Percentiles rank a stretch among this genome's conserved stretches.
These are phyloP conservation scores for Setomelanomma holmii DNA, from an alignment of 2,329 filamentous ascomycete species.

Conservation along the genomic window DNA sequence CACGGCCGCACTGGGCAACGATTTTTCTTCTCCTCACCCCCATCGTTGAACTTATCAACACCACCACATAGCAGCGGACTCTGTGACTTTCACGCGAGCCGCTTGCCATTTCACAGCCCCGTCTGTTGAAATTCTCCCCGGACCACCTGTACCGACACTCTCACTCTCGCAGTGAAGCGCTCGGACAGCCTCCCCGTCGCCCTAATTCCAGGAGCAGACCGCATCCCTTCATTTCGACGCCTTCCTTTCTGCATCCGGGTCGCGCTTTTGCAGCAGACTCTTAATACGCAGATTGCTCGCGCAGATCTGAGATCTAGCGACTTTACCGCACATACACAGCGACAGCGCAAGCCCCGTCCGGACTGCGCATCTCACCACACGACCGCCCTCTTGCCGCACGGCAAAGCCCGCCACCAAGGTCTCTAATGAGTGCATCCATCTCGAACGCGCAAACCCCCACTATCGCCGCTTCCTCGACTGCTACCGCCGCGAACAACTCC, in stretches of 20 bases:
- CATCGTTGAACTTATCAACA: slow-evolving; percentile 41
- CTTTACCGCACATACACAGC: slow-evolving; percentile 23
- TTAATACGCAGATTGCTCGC: slow-evolving; percentile 32
- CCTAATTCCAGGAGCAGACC: slow-evolving; percentile 36
- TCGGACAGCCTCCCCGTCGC: slow-evolving; percentile 45
- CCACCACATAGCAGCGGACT: slow-evolving; percentile 41
- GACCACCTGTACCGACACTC: slow-evolving; percentile 41
- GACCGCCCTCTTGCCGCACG: slow-evolving; percentile 13
- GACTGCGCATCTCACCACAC: slow-evolving; percentile 13
- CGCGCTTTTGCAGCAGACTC: slow-evolving; percentile 29
- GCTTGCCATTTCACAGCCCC: slow-evolving; percentile 49
- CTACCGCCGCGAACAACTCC: slow-evolving; percentile 57
- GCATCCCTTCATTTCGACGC: slow-evolving; percentile 28
- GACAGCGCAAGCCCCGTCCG: slow-evolving; percentile 21
- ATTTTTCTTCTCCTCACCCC: slow-evolving; percentile 27
- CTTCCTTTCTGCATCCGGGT: slow-evolving; percentile 38
- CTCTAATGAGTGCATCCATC: slow-evolving; percentile 69
- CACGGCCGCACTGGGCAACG: slow-evolving; percentile 7
- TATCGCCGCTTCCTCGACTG: slow-evolving; percentile 55
- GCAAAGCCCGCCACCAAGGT: slow-evolving; percentile 24
- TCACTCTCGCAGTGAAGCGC: slow-evolving; percentile 41
- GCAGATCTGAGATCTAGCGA: slow-evolving; percentile 42
- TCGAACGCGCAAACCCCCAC: slow-evolving; percentile 59
- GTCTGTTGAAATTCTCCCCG: slow-evolving; percentile 47
- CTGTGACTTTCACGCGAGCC: slow-evolving; percentile 40